phyloP scores from a whole-genome alignment of 83 land plant genomes.

The Larix sibirica region DNA sequence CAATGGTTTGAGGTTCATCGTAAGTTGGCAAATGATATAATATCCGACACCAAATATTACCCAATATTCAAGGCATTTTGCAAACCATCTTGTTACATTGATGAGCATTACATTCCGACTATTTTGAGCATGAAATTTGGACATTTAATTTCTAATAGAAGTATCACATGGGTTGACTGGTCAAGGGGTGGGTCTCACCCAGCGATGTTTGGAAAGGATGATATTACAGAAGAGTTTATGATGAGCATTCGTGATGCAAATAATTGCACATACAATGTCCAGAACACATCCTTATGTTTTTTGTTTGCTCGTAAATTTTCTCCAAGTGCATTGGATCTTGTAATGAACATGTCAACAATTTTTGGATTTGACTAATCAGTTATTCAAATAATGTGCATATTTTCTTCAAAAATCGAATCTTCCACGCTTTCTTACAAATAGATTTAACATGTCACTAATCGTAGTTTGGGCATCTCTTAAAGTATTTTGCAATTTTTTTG shows the following conservation, averaged over 20 bases:
- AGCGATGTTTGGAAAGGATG: constrained; percentile 34
- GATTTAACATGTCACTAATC: neutral
- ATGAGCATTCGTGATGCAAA: constrained; percentile 34
- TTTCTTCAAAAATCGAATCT: neutral
- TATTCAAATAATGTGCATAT: neutral
- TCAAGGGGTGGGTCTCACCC: constrained; percentile 76
- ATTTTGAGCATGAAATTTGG: constrained; percentile 42
- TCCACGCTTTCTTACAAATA: neutral
- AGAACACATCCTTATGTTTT: neutral
- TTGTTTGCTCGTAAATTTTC: constrained; percentile 12
- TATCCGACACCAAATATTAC: constrained; percentile 61
- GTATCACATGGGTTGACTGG: constrained; percentile 81
- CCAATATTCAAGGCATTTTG: constrained; percentile 55
- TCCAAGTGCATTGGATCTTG: neutral
- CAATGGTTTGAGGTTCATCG: constrained; percentile 85
- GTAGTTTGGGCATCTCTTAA: neutral
- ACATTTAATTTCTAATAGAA: constrained; percentile 44
- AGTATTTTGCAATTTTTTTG: neutral
- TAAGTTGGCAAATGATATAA: constrained; percentile 48
- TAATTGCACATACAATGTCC: constrained; percentile 49
- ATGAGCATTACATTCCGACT: constrained; percentile 87
- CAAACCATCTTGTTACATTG: constrained; percentile 49
- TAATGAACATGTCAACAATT: neutral
- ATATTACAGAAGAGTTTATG: constrained; percentile 52
- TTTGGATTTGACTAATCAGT: neutral